These are phyloP conservation scores for Lactarius sp. DNA, from an alignment of 768 basidiomycete genomes.

Conservation along the genomic window DNA sequence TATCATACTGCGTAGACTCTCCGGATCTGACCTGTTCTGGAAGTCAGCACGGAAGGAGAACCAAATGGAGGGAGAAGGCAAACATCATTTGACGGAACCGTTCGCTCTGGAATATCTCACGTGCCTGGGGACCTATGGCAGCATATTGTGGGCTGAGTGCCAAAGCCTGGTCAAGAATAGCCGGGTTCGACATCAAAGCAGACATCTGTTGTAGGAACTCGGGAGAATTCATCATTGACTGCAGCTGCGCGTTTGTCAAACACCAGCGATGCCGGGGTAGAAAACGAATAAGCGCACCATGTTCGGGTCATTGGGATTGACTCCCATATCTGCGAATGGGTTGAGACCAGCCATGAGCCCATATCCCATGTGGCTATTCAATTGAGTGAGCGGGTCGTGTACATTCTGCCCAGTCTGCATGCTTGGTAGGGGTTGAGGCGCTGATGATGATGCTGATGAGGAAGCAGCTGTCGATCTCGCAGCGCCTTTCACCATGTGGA, in stretches of 20 bases:
- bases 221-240: slow-evolving; percentile 80
- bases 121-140: slow-evolving; percentile 73
- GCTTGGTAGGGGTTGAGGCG: slow-evolving; percentile 59
- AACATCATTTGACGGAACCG: slow-evolving; percentile 74
- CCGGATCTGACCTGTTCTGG: slow-evolving; percentile 60
- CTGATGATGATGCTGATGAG: slow-evolving; percentile 36
- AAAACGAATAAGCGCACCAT: slow-evolving; percentile 50
- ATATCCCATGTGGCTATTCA: slow-evolving; percentile 74
- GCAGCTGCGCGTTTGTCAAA: slow-evolving; percentile 47
- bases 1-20: slow-evolving; percentile 67
- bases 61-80: background rate
- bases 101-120: slow-evolving; percentile 72
- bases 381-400: slow-evolving; percentile 77
- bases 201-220: slow-evolving; percentile 88
- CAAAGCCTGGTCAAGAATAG: slow-evolving; percentile 84
- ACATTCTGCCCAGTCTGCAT: slow-evolving; percentile 93
- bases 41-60: slow-evolving; percentile 9
- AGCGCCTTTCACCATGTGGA: slow-evolving; percentile 91
- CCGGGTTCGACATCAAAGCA: slow-evolving; percentile 78
- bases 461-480: slow-evolving; percentile 38
- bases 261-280: background rate
- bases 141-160: slow-evolving; percentile 73
- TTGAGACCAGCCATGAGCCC: slow-evolving; percentile 84
- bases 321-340: slow-evolving; percentile 86
- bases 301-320: slow-evolving; percentile 92